Base-by-base conservation (phyloP, 352 stramenopile species). In the Elongisporangium senticosum region DNA sequence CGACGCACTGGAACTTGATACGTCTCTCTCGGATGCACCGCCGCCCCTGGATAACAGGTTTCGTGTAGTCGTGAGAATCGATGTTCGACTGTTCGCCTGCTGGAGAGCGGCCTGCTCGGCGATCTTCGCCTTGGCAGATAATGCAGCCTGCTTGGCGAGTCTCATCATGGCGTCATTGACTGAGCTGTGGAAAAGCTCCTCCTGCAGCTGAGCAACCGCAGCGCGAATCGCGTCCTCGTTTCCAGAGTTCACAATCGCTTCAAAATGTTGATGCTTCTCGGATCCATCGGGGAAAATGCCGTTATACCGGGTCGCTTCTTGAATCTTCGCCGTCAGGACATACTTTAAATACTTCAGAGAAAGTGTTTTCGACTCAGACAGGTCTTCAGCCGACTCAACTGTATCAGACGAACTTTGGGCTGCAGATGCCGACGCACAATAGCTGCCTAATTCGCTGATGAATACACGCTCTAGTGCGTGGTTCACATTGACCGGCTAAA, bases 131-230 rank as follows among this genome's bases (percentile, higher is more conserved):
- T 92, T 89, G 8, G 84, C 84, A 0, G 82, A 92, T 43, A 94
- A 58, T 7, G 84, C 84, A 22, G 84, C 84, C 51, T 94, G 78
- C 40, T 84, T 82, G 0, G 84, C 84, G 59, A 94, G 90, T 47
- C 80, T 74, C 82, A 94, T 89, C 66, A 89, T 90, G 2, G 82
- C 84, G 54, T 92, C 80, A 55, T 88, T 86, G 52, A 91, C 71
- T 8, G 79, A 87, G 63, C 67, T 79, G 33, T 79, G 76, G 56
- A 94, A 92, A 13, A 92, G 65, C 23, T 71, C 74, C 40, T 89
- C 68, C 61, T 91, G 82, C 10, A 92, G 56, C 49, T 79, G 61
- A 26, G 67, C 64, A 7, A 92, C 59, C 15, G 77, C 75, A 4
- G 63, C 67, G n/a, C 71, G 71, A 78, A 94, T 91, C 28, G 72